Base-by-base conservation (phyloP, 129 eudicot genomes). In the Glebionis coronaria region DNA sequence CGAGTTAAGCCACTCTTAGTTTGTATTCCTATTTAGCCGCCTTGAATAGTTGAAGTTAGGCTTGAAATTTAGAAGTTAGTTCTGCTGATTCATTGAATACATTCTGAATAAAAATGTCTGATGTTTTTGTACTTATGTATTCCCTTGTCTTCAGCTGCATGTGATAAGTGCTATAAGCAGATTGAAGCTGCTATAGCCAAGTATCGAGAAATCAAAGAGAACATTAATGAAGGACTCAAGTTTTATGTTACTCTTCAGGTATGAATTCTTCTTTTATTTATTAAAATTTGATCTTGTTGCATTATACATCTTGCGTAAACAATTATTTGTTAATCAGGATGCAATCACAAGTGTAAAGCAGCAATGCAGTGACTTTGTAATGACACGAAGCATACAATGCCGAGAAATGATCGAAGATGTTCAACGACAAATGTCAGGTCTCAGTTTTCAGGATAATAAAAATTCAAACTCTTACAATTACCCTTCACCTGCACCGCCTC, bases 171-270 rank as follows among this genome's bases (percentile, higher is more conserved):
- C 71, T 94, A 77, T 73, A 89, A 90, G 85, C 99, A 94, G 74
- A 94, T 94, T 54, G 96, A 94, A 84, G 95, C 97, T 77, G 97
- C 99, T 31, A 72, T 94, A 49, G 90, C 88, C 23, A 94, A 94
- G 72, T 94, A 74, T 59, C 84, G 85, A 53, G 99, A 94, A 82
- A 90, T 94, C 50, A 94, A 94, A 74, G 97, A 87, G 62, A 94
- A 90, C 68, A 81, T 90, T 38, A 90, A 90, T 68, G 99, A 94
- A 73, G 99, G 99, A 71, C 69, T 94, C 69, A 94, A 94, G 82
- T 94, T 94, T 76, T 94, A 94, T 80, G 97, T 94, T 46, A 94
- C 99, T 42, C 99, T 94, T 80, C 99, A 94, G 95, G 97, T 85
- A 83, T 56, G 45, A 40, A 19, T 31, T 6, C 19, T 56, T 68